Conservation (phyloP, 805 yeast species). For the Candida fluviatilis region DNA sequence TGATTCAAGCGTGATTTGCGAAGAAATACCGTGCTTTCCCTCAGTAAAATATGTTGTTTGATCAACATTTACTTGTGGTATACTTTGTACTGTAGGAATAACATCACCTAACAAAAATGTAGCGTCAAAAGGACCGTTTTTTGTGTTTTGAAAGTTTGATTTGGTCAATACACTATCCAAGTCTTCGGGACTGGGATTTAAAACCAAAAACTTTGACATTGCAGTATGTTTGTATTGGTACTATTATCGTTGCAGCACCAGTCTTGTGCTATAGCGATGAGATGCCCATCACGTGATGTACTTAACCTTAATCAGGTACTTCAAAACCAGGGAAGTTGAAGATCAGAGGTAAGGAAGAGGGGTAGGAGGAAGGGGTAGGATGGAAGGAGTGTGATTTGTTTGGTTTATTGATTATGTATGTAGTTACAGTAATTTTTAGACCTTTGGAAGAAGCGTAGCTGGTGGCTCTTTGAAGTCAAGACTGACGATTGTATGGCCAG, state of each 20-base stretch:
- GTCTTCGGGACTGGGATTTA: conserved; percentile 41
- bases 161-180: conserved; percentile 42
- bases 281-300: neutral
- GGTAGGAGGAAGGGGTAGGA: no score
- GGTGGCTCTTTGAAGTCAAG: no score
- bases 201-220: conserved; percentile 35
- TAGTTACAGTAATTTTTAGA: no score
- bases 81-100: conserved; percentile 8
- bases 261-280: neutral
- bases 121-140: conserved; percentile 65
- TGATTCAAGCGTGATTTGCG: no score
- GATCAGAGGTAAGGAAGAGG: no score
- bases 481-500: no score
- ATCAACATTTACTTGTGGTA: conserved; percentile 17
- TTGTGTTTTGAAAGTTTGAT: conserved; percentile 46
- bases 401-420: no score
- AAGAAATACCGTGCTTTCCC: conserved; percentile 16
- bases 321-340: no score
- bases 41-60: conserved; percentile 24
- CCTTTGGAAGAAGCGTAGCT: no score
- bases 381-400: no score
- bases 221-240: no score
- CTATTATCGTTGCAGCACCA: neutral
- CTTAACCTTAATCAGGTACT: no score
- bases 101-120: conserved; percentile 52